Conservation (phyloP, 331 rosid genomes). For the Stylosanthes scabra region DNA sequence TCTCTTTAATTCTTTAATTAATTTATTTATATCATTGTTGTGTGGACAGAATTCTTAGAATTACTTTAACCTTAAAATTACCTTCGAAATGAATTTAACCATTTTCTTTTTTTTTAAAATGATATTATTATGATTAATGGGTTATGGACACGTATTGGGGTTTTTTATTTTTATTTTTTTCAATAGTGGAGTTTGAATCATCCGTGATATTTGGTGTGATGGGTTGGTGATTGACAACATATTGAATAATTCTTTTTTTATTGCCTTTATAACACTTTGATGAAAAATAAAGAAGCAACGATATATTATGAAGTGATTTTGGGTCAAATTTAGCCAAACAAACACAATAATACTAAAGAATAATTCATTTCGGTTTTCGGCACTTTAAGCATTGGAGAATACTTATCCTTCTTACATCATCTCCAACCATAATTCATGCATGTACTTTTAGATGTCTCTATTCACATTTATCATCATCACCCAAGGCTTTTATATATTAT, state of each 20-base stretch:
- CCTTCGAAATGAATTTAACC: too few species aligned
- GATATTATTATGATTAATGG: slow-evolving; percentile 4
- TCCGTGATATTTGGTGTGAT: slow-evolving; percentile 31
- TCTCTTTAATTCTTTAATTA: too few species aligned
- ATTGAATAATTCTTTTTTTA: slow-evolving; percentile 32
- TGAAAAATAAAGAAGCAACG: slow-evolving; percentile 30
- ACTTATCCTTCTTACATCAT: slow-evolving; percentile 27
- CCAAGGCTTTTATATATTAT: too few species aligned
- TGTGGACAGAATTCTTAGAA: too few species aligned
- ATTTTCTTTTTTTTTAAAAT: too few species aligned
- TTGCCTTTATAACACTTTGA: too few species aligned
- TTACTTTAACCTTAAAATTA: too few species aligned
- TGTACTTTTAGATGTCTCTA: slow-evolving; percentile 38
- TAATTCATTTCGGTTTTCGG: slow-evolving; percentile 5
- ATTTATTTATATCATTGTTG: too few species aligned
- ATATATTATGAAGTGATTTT: slow-evolving; percentile 47
- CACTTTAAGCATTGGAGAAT: slow-evolving; percentile 27
- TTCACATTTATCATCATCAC: slow-evolving; percentile 29
- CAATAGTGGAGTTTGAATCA: slow-evolving; percentile 47
- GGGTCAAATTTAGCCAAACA: slow-evolving; percentile 47
- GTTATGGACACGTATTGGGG: slow-evolving; percentile 22
- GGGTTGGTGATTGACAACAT: slow-evolving; percentile 40
- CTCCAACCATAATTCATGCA: slow-evolving; percentile 28
- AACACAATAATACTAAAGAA: slow-evolving; percentile 32
- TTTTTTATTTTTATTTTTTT: neutral